Conservation (phyloP, 2,329 filamentous ascomycete genomes). For the Whalleya microplaca region DNA sequence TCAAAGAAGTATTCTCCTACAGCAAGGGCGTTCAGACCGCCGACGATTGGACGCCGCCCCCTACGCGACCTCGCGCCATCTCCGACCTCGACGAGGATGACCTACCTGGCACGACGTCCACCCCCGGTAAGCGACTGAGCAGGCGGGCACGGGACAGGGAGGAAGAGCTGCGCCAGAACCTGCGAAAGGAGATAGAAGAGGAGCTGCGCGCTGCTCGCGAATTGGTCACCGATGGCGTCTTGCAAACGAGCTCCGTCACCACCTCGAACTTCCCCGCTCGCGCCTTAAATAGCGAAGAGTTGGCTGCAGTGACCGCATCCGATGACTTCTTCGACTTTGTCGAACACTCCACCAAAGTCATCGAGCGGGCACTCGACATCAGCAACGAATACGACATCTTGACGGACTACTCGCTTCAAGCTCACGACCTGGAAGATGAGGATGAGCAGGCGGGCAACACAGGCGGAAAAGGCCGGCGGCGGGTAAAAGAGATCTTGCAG, state of each 20-base stretch:
- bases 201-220: conserved; percentile 78
- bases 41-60: conserved; percentile 67
- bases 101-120: conserved; percentile 55
- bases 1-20: conserved; percentile 89
- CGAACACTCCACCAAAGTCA: conserved; percentile 93
- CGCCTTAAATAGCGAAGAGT: conserved; percentile 80
- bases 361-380: conserved; percentile 87
- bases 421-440: conserved; percentile 76
- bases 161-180: conserved; percentile 83
- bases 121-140: conserved; percentile 74
- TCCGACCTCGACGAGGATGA: conserved; percentile 68
- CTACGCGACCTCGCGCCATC: conserved; percentile 56
- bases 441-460: conserved; percentile 76
- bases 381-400: conserved; percentile 88
- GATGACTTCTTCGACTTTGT: conserved; percentile 95
- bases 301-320: conserved; percentile 87
- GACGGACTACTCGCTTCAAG: conserved; percentile 87
- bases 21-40: conserved; percentile 95
- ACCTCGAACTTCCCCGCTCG: conserved; percentile 73
- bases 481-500: conserved; percentile 85
- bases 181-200: conserved; percentile 89
- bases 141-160: conserved; percentile 80
- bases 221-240: conserved; percentile 54
- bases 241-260: conserved; percentile 47
- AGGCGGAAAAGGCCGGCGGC: conserved; percentile 70